Conservation (phyloP, 495 filamentous ascomycete species). For the Lepidopterella palustris region DNA sequence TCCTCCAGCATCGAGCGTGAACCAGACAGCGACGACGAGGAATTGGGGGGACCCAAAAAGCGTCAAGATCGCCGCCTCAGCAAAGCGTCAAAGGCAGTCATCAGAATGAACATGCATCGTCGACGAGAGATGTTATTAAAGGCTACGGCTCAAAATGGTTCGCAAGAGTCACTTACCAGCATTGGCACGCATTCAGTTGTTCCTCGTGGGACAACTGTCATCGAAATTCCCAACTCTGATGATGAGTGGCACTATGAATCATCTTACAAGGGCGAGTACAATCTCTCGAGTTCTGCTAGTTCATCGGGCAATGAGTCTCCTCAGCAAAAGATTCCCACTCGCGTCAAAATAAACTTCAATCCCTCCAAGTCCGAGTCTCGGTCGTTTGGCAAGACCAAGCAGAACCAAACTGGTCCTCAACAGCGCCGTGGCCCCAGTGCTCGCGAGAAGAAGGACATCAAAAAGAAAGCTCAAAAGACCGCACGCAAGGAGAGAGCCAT, state of each 20-base stretch:
- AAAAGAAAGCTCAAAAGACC: slow-evolving; percentile 43
- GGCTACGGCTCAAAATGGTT: background rate
- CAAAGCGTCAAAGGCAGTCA: slow-evolving; percentile 25
- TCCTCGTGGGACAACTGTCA: background rate
- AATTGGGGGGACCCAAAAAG: slow-evolving; percentile 42
- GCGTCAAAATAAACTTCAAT: slow-evolving; percentile 4
- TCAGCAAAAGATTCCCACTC: background rate
- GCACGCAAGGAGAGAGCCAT: slow-evolving; percentile 41
- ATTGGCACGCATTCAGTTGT: background rate
- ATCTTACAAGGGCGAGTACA: background rate
- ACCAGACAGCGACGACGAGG: slow-evolving; percentile 42
- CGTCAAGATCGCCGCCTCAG: slow-evolving; percentile 43
- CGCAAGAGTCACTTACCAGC: slow-evolving; percentile 3
- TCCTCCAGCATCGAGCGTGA: slow-evolving; percentile 47
- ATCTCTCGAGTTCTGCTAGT: too few species aligned
- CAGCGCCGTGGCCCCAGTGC: slow-evolving; percentile 28
- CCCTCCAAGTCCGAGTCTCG: background rate
- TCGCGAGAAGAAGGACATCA: slow-evolving; percentile 35
- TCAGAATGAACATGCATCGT: slow-evolving; percentile 15
- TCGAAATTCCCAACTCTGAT: background rate
- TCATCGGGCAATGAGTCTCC: background rate
- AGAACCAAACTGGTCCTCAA: slow-evolving; percentile 20
- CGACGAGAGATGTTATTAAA: background rate
- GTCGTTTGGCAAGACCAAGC: slow-evolving; percentile 16
- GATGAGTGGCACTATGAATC: background rate